Evolutionary conservation across 345 rosid genomes (phyloP).

Genomic region (Pugionium cornutum): DNA sequence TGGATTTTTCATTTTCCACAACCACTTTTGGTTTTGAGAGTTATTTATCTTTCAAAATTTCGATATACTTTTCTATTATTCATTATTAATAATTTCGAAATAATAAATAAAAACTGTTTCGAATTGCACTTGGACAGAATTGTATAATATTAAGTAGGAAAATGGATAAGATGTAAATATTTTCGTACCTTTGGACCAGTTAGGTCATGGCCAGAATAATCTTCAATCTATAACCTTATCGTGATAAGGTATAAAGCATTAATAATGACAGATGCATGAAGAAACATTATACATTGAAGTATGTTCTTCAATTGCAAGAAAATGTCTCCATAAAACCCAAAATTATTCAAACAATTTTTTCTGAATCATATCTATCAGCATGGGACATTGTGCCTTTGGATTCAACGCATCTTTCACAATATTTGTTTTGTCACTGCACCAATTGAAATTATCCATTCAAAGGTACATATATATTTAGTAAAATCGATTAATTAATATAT

Average conservation of each 20-base stretch:
- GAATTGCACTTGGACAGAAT: too few species aligned
- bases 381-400: slow-evolving; percentile 37
- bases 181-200: slow-evolving; percentile 27
- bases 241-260: slow-evolving; percentile 31
- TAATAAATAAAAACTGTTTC: not conserved
- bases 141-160: not conserved
- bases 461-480: too few species aligned
- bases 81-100: not conserved
- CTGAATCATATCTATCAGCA: slow-evolving; percentile 42
- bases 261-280: slow-evolving; percentile 43
- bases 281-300: slow-evolving; percentile 28
- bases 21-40: too few species aligned
- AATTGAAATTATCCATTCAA: too few species aligned
- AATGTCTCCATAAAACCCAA: slow-evolving; percentile 37
- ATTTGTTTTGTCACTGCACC: too few species aligned
- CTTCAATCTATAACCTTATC: slow-evolving; percentile 27
- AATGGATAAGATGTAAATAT: not conserved
- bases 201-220: slow-evolving; percentile 25
- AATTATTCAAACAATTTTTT: slow-evolving; percentile 28
- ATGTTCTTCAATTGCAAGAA: slow-evolving; percentile 36
- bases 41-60: too few species aligned
- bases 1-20: too few species aligned
- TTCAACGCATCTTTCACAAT: slow-evolving; percentile 16
- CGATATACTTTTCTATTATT: not conserved
- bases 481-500: too few species aligned